Evolutionary conservation across 306 rosid species (phyloP), one percentile per base, ranked within the genome.

Genomic region (Alnus glutinosa): DNA sequence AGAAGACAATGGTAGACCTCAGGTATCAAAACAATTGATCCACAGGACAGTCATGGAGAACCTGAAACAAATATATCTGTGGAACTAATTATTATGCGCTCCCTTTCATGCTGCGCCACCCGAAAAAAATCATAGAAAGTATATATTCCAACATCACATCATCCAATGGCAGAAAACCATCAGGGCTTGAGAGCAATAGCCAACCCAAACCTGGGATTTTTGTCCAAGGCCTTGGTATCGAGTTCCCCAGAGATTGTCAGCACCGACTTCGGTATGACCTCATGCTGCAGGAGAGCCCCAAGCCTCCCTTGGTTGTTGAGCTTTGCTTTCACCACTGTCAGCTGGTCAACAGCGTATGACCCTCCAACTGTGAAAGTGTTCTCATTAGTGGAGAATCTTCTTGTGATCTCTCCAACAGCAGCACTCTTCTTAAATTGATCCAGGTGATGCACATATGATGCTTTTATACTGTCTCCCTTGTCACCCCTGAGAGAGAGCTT

Each of bases 291-390:
- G 68, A 91, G 91, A 48, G 94, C 98, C 16, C 93, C 98, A 18
- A 96, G 87, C 82, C 82, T 91, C 80, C 98, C 98, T 1, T 88
- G 85, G 75, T 88, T 93, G 91, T 96, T 91, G 86, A 96, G 86
- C 87, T 87, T 93, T n/a, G 93, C 97, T 83, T 91, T 96, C 80
- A 90, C 90, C 71, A 83, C 78, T 2, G 99, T 96, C 77, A 90
- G 84, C 71, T 74, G 90, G 83, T 96, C 99, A 77, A 93, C 47
- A 57, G 97, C 89, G 80, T 83, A 87, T 59, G 91, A 85, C 44
- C 97, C 99, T 67, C 99, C 99, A 55, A 93, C 92, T 0, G 99
- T 96, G 74, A 93, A 84, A 73, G 88, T 96, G 75, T 96, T 96
- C 85, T 96, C 92, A 74, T 96, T 96, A 42, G 94, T 84, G 18